Evolutionary conservation across 306 rosid species (phyloP), one percentile per base, ranked within the genome.

Genomic region (Lagenaria siceraria): DNA sequence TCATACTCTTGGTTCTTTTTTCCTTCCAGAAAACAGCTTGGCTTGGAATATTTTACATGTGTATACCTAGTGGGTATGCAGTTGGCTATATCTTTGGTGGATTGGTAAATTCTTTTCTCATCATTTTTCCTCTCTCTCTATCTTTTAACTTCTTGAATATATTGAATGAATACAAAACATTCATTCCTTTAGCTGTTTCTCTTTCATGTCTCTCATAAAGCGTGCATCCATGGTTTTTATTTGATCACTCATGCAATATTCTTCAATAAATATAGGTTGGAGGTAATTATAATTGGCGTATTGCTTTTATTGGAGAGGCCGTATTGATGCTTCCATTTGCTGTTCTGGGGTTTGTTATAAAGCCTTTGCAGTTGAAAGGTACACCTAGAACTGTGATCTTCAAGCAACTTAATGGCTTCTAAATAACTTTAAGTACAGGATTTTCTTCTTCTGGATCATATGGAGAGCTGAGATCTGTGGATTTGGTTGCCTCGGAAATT

Each of bases 1-100:
- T 49, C 64, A 51, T 66, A 60, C 61, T 85, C 80, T 63, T 54
- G 43, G 53, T 55, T 48, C 8, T 13, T 64, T 49, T 25, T 49
- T 33, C 56, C 56, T 51, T 11, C 18, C 90, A 92, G 98, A 92
- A 95, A 95, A 87, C 97, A 60, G 91, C 90, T 71, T 95, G 98
- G 98, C 98, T 92, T 82, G 96, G 93, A 71, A 65, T 84, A 59
- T 95, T 92, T 86, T 94, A 95, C 91, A 95, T 90, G 98, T 92
- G 98, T 75, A 92, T 95, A 84, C 97, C 98, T 69, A 83, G 96
- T 84, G 98, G 98, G 75, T 83, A 90, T 29, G 97, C 98, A 38
- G 43, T 95, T 86, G 97, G 98, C 84, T 95, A 95, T 85, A 87
- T 92, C 77, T 95, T 89, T 69, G 98, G 98, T 64, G 98, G 98